A percentile compares a stretch with the other conserved stretches of the same genome.
phyloP scores from a whole-genome alignment of 371 early-diverging fungal species.

The Dentiscutata heterogama region DNA sequence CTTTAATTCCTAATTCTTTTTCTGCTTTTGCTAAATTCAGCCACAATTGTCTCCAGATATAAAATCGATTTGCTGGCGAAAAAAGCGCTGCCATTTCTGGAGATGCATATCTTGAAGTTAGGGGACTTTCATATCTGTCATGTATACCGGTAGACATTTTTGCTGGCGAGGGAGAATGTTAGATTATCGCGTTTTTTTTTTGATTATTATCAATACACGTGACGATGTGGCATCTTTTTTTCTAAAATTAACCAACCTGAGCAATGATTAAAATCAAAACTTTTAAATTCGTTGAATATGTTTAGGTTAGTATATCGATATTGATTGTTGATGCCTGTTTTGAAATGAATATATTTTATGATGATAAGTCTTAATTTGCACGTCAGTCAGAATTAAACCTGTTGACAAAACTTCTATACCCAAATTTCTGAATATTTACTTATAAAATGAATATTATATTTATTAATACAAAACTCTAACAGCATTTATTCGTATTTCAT shows the following conservation, averaged over 20 bases:
- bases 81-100: constrained; percentile 98
- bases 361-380: constrained; percentile 13
- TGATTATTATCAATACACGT: too few relatives aligned
- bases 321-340: not conserved
- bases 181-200: too few relatives aligned
- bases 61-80: constrained; percentile 93
- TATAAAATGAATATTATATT: not conserved
- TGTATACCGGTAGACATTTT: constrained; percentile 46
- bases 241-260: too few relatives aligned
- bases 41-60: constrained; percentile 97
- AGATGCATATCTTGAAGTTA: constrained; percentile 97
- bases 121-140: constrained; percentile 89
- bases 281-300: too few relatives aligned
- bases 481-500: not conserved
- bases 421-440: constrained; percentile 30
- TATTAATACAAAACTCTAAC: not conserved
- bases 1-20: constrained; percentile 87
- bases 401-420: constrained; percentile 38
- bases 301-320: too few relatives aligned
- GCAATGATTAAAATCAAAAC: too few relatives aligned
- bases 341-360: not conserved
- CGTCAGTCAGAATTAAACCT: constrained; percentile 27
- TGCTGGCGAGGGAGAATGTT: too few relatives aligned
- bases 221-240: too few relatives aligned
- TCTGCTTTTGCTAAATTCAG: constrained; percentile 93